Conservation (phyloP, 768 basidiomycete genomes). For the Termitomyces sp. region DNA sequence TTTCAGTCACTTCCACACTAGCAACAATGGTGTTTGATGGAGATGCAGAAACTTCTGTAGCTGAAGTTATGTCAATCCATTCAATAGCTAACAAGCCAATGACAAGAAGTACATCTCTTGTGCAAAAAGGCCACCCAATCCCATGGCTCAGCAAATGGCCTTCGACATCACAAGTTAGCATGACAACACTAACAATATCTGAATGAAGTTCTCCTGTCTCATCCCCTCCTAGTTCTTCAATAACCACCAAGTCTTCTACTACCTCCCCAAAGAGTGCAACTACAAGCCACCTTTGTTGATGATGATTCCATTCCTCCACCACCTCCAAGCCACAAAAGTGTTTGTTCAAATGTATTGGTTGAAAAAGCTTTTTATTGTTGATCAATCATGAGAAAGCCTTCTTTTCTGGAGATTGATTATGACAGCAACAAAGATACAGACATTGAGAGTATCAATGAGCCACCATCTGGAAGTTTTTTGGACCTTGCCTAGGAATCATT, state of each 20-base stretch:
- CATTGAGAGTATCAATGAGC: constrained; percentile 14
- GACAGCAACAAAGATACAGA: constrained; percentile 28
- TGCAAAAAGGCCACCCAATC: constrained; percentile 12
- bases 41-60: constrained; percentile 18
- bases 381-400: constrained; percentile 61
- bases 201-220: constrained; percentile 7
- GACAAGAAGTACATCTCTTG: constrained; percentile 15
- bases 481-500: constrained; percentile 48
- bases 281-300: constrained; percentile 17
- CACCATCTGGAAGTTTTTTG: constrained; percentile 37
- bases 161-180: constrained; percentile 28
- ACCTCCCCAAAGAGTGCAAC: constrained; percentile 42
- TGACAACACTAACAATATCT: constrained; percentile 19
- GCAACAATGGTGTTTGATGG: constrained; percentile 22
- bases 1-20: constrained; percentile 33
- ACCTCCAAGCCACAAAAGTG: constrained; percentile 19
- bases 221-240: constrained; percentile 18
- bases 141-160: constrained; percentile 21
- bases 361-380: constrained; percentile 46
- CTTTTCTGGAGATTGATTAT: constrained; percentile 65
- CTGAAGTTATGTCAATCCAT: constrained; percentile 14
- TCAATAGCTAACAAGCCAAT: constrained; percentile 7
- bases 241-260: constrained; percentile 48
- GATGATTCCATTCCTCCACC: constrained; percentile 14
- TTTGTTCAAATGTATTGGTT: constrained; percentile 26